Evolutionary conservation across 306 rosid genomes (phyloP).

Genomic region (Corylus americana): DNA sequence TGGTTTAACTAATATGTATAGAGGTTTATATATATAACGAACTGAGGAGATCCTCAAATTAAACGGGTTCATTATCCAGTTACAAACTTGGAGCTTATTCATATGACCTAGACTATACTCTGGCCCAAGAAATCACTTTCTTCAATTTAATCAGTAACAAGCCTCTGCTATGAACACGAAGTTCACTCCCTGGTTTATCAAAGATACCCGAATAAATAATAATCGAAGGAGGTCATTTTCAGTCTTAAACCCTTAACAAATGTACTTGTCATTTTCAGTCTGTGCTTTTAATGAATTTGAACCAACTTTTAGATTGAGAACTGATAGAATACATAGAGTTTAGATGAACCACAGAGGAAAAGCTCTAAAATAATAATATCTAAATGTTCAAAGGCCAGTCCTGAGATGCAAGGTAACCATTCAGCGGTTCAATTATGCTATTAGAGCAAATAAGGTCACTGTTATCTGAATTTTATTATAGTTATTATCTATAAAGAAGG

Average conservation of each 20-base stretch:
- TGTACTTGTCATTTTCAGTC: not conserved
- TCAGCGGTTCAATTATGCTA: not conserved
- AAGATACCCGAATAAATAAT: too few species aligned
- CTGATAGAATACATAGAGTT: not conserved
- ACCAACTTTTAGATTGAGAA: not conserved
- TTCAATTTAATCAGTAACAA: not conserved
- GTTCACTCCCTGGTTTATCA: not conserved
- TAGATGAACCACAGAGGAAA: not conserved
- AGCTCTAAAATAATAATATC: not conserved
- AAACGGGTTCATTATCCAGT: not conserved
- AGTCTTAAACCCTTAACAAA: not conserved
- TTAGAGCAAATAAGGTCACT: not conserved
- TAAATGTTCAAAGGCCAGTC: not conserved
- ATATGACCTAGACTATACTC: not conserved
- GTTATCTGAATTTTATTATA: not conserved
- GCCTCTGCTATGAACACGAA: not conserved
- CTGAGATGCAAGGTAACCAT: not conserved
- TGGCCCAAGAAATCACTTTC: not conserved
- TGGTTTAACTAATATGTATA: not conserved
- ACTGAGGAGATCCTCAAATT: not conserved
- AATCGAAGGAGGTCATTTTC: not conserved
- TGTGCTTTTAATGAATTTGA: too few species aligned
- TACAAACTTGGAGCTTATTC: not conserved
- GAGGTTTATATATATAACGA: too few species aligned
- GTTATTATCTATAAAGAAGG: not conserved